Base-by-base conservation (phyloP, 2,329 filamentous ascomycete species). In the Nigrospora sphaerica region DNA sequence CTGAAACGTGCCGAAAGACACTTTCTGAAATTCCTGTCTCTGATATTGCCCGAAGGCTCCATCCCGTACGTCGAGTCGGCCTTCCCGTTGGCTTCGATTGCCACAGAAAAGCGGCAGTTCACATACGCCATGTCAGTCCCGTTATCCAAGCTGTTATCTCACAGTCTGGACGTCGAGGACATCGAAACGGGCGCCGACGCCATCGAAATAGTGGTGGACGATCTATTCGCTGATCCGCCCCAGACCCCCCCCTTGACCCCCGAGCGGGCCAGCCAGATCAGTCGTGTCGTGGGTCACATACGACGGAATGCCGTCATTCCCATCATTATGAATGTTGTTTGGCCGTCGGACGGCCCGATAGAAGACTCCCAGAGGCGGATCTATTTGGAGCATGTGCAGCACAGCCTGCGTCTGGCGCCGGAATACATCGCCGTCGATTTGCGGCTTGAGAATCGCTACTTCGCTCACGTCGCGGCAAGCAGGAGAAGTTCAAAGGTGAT, bases 1-100 rank as follows among this genome's bases (percentile, higher is more conserved):
- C 63, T 88, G 6, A 88, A 88, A 57, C 71, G 80, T 41, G 77
- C 81, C 3, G 83, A 88, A 60, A 71, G 80, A 40, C 83, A 86
- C 49, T 86, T 88, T 49, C 68, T 87, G 35, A 83, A 82, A 46
- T 85, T 88, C 46, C 66, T 88, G 10, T 79, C 80, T 1, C 70
- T 83, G 19, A 71, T 84, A 23, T 77, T 79, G 42, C 72, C 77
- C 1, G 65, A 69, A 16, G 71, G 73, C 3, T 66, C 74, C 6
- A 73, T 80, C n/a, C 74, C 75, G 0, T 77, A 79, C 17, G 71
- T 81, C 47, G 78, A 83, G 51, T 79, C 79, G 2, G 78, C 81
- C 1, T 86, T 85, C 53, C 83, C 83, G 0, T 64, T 87, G 1
- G 80, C 83, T 3, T 71, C 74, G 14, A 71, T 85, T 32, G 75